Conservation (phyloP, 73 alveolate genomes). For the Blepharisma stoltei region DNA sequence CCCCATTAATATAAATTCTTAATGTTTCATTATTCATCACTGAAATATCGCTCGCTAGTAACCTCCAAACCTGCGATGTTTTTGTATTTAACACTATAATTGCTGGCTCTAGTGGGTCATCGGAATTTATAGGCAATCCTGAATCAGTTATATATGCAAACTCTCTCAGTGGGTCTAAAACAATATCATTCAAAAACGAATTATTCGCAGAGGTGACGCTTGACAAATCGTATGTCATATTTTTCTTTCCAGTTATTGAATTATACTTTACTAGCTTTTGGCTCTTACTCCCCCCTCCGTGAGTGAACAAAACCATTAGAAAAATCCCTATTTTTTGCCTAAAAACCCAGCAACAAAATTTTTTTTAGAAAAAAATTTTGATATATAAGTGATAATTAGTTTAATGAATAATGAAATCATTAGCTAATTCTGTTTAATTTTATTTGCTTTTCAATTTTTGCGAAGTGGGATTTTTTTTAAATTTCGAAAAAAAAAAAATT, state of each 20-base stretch:
- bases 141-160: slow-evolving; percentile 59
- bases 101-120: slow-evolving; percentile 40
- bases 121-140: slow-evolving; percentile 39
- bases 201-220: slow-evolving; percentile 35
- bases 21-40: slow-evolving; percentile 54
- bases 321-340: too few relatives aligned
- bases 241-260: slow-evolving; percentile 11
- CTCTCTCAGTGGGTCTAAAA: slow-evolving; percentile 44
- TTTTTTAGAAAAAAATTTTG: too few relatives aligned
- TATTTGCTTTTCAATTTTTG: too few relatives aligned
- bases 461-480: too few relatives aligned
- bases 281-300: too few relatives aligned
- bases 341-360: too few relatives aligned
- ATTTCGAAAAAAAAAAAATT: too few relatives aligned
- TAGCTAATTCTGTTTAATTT: too few relatives aligned
- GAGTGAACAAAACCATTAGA: too few relatives aligned
- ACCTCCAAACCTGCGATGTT: slow-evolving; percentile 35
- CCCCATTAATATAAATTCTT: slow-evolving; percentile 46
- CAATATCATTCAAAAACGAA: slow-evolving; percentile 63
- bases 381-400: too few relatives aligned
- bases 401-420: too few relatives aligned
- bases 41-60: slow-evolving; percentile 36
- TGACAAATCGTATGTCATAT: slow-evolving; percentile 32
- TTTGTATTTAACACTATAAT: slow-evolving; percentile 49
- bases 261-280: slow-evolving; percentile 41